phyloP scores from a whole-genome alignment of 1,284 basidiomycete species.

The Cronartium ribicola region DNA sequence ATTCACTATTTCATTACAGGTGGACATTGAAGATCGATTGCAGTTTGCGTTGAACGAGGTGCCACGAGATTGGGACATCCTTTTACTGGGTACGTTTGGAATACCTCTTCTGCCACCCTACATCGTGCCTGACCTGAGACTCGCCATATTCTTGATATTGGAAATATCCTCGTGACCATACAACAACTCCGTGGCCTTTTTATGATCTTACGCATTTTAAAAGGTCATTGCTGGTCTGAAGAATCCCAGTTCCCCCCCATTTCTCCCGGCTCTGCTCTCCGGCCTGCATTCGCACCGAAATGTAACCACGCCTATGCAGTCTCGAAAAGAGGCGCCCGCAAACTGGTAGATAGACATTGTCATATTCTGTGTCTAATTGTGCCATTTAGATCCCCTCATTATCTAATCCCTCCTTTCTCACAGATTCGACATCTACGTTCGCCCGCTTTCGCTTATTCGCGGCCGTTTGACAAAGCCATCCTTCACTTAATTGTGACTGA shows the following conservation, averaged over 20 bases:
- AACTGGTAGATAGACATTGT: background rate
- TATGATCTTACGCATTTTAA: background rate
- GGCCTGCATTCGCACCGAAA: slow-evolving; percentile 7
- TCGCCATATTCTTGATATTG: too few species aligned
- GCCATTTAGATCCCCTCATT: background rate
- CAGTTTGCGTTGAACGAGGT: background rate
- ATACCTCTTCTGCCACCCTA: background rate
- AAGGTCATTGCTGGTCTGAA: slow-evolving; percentile 14
- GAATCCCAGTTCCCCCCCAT: slow-evolving; percentile 11
- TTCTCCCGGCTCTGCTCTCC: background rate
- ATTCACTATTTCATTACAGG: background rate
- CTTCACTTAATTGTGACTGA: slow-evolving; percentile 2
- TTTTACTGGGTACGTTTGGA: background rate
- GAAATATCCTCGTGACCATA: too few species aligned
- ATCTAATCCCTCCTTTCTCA: background rate
- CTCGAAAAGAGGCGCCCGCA: slow-evolving; percentile 15
- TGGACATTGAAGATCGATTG: slow-evolving; percentile 8
- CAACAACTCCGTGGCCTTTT: background rate
- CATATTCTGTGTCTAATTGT: background rate
- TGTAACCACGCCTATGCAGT: slow-evolving; percentile 9
- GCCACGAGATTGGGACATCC: background rate
- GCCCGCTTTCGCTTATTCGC: slow-evolving; percentile 3
- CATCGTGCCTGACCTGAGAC: background rate
- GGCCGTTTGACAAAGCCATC: slow-evolving; percentile 18
- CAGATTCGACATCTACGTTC: slow-evolving; percentile 13